Conservation (phyloP, 371 early-diverging fungal species). For the Coemansia sp. region DNA sequence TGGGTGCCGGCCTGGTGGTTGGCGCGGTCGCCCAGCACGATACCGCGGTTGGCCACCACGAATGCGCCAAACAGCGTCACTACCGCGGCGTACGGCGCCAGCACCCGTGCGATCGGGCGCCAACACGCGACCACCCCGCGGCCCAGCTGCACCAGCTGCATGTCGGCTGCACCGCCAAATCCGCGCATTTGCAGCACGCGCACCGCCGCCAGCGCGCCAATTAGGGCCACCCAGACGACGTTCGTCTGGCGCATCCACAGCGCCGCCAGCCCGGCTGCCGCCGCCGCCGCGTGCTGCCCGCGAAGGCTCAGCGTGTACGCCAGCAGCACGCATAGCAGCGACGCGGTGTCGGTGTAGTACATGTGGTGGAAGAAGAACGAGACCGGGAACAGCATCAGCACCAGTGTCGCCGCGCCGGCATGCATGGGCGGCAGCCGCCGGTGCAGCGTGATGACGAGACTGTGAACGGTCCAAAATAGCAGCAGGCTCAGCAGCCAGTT, state of each 20-base stretch:
- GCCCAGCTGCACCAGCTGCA: conserved; percentile 4
- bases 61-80: conserved; percentile 63
- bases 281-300: conserved; percentile 55
- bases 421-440: conserved; percentile 7
- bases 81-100: conserved; percentile 49
- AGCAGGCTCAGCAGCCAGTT: conserved; percentile 60
- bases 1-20: conserved; percentile 85
- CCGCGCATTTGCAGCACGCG: conserved; percentile 1
- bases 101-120: background rate
- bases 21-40: conserved; percentile 85
- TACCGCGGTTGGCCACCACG: conserved; percentile 77
- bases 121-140: background rate
- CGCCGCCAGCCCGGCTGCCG: conserved; percentile 59
- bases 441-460: conserved; percentile 52
- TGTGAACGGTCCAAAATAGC: conserved; percentile 53
- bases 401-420: conserved; percentile 54
- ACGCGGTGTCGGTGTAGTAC: conserved; percentile 92
- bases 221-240: conserved; percentile 67
- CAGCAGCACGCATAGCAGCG: conserved; percentile 74
- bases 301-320: conserved; percentile 62
- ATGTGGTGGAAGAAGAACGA: conserved; percentile 78
- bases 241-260: conserved; percentile 91
- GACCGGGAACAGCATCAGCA: conserved; percentile 74
- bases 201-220: conserved; percentile 24
- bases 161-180: background rate